These are phyloP conservation scores for Xerocomus spinulosus DNA, from an alignment of 768 basidiomycete genomes.

Conservation along the genomic window DNA sequence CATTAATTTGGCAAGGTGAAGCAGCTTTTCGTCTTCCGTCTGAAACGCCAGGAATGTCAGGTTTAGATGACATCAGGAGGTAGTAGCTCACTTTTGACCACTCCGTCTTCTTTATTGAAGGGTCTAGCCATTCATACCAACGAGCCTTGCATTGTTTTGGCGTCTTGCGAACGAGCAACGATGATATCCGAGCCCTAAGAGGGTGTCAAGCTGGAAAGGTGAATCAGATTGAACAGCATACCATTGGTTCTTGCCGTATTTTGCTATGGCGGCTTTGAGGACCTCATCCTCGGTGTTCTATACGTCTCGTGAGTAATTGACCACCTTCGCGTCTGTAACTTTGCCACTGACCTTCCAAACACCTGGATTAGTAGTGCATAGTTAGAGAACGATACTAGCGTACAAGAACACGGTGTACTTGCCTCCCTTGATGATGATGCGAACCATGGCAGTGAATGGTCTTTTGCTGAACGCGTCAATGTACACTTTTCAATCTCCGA, in stretches of 20 bases:
- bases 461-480: background rate
- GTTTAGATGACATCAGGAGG: background rate
- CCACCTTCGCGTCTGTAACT: slow-evolving; percentile 3
- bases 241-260: slow-evolving; percentile 98
- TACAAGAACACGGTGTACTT: slow-evolving; percentile 21
- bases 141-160: slow-evolving; percentile 99
- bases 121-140: slow-evolving; percentile 99
- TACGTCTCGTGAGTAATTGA: slow-evolving; percentile 7
- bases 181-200: slow-evolving; percentile 92
- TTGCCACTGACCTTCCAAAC: slow-evolving; percentile 69
- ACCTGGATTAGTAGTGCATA: slow-evolving; percentile 35
- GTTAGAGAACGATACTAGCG: slow-evolving; percentile 1
- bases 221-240: slow-evolving; percentile 20
- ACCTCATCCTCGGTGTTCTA: slow-evolving; percentile 98
- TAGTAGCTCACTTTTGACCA: slow-evolving; percentile 81
- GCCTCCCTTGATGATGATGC: slow-evolving; percentile 92
- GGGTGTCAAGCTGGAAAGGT: background rate
- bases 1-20: slow-evolving; percentile 98
- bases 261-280: slow-evolving; percentile 96
- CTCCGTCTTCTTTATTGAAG: slow-evolving; percentile 99
- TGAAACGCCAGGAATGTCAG: slow-evolving; percentile 26
- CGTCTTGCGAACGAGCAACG: slow-evolving; percentile 94
- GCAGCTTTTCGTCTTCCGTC: slow-evolving; percentile 97
- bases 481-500: slow-evolving; percentile 20
- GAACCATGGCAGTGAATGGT: slow-evolving; percentile 50